Base-by-base conservation (phyloP, 2,329 filamentous ascomycete genomes). In the Coleophoma cylindrospora region DNA sequence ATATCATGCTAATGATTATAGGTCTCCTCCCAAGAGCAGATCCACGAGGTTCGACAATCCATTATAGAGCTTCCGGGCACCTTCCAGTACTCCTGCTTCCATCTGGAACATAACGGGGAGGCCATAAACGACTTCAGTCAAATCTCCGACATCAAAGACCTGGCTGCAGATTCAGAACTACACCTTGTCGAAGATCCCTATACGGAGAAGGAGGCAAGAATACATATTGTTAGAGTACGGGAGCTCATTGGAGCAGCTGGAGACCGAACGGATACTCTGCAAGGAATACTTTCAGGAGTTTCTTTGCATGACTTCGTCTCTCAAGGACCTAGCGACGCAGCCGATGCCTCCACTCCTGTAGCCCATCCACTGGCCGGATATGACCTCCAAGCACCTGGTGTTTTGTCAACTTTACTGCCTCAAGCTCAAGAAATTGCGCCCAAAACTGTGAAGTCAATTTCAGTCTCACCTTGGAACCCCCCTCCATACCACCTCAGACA, bases 11-110 rank as follows among this genome's bases (percentile, higher is more conserved):
- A 50, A 53, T 33, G 6, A 27, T 27, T 27, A 27, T 62, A 94
- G 88, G 88, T 95, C 50, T 92, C 90, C 40, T 86, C 86, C 58
- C 88, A 96, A 76, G 95, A 99, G 73, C 92, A 96, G 69, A 86
- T 97, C 54, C 94, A 97, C 71, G 94, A 99, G 75, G 85, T 99
- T 61, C 89, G 94, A 59, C 94, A 97, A 72, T 92, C 91, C 55
- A 88, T 99, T 67, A 91, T 96, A 72, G 94, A 99, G 71, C 80
- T 91, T 45, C 94, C 94, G 5, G 80, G 86, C 53, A 95, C 92
- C 47, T 94, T 96, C 73, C 91, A 95, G 70, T 96, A 96, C 75
- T 95, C 94, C 48, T 99, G 94, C 77, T 99, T 99, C 75, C 94
- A 99, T 72, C 84, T 99, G 62, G 91, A 97, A 73, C 85, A 91